Conservation (phyloP, 306 rosid species). For the Castanospermum australe region DNA sequence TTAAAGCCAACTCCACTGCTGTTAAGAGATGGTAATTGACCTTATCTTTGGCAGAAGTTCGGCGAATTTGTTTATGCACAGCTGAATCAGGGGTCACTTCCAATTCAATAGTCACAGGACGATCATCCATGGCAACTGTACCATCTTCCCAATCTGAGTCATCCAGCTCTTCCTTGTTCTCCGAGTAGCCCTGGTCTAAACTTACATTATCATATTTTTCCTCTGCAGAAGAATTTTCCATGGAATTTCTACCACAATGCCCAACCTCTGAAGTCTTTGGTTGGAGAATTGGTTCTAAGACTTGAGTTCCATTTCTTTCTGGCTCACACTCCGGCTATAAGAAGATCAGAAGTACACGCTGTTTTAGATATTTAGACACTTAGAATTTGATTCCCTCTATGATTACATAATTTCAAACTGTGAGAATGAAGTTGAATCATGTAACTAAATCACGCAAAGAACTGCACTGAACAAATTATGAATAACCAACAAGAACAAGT, state of each 20-base stretch:
- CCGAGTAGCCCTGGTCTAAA: slow-evolving; percentile 27
- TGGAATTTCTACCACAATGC: slow-evolving; percentile 40
- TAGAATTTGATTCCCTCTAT: background rate
- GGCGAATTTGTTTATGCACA: slow-evolving; percentile 51
- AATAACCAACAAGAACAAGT: slow-evolving; percentile 11
- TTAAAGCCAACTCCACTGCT: slow-evolving; percentile 22
- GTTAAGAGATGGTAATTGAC: slow-evolving; percentile 38
- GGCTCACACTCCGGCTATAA: slow-evolving; percentile 47
- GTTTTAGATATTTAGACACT: background rate
- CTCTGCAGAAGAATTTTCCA: slow-evolving; percentile 29
- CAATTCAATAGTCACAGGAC: slow-evolving; percentile 66
- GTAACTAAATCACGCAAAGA: slow-evolving; percentile 18
- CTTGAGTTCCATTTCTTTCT: slow-evolving; percentile 34
- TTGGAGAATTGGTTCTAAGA: slow-evolving; percentile 32
- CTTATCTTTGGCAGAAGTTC: slow-evolving; percentile 84
- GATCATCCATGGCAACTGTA: slow-evolving; percentile 41
- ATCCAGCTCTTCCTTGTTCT: slow-evolving; percentile 55
- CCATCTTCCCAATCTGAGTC: slow-evolving; percentile 97
- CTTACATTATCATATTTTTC: slow-evolving; percentile 36
- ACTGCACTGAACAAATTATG: background rate
- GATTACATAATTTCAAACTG: background rate
- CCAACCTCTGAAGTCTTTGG: slow-evolving; percentile 39
- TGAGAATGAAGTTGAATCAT: background rate
- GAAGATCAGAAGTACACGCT: slow-evolving; percentile 13
- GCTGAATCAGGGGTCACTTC: slow-evolving; percentile 54